phyloP scores from a whole-genome alignment of 108 stramenopile species.

The Thalassiosira profunda region DNA sequence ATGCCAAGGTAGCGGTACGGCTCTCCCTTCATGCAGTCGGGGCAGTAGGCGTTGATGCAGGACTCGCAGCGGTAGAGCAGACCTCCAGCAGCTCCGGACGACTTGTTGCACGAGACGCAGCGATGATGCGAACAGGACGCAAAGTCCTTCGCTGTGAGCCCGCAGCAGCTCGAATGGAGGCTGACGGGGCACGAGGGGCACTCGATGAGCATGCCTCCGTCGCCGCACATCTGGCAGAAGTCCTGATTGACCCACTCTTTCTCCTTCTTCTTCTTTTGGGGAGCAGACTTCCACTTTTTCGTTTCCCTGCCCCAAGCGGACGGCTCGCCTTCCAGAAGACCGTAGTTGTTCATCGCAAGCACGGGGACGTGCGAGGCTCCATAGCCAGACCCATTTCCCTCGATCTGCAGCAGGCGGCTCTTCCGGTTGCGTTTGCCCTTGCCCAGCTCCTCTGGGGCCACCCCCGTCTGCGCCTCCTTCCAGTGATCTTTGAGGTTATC shows the following conservation, averaged over 20 bases:
- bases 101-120: conserved; percentile 69
- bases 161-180: conserved; percentile 54
- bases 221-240: conserved; percentile 74
- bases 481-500: conserved; percentile 34
- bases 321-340: conserved; percentile 58
- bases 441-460: conserved; percentile 34
- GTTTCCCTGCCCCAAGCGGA: conserved; percentile 69
- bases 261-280: conserved; percentile 33
- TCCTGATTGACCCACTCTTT: conserved; percentile 43
- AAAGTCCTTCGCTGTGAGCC: conserved; percentile 39
- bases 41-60: conserved; percentile 82
- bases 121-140: conserved; percentile 83
- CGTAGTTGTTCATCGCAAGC: conserved; percentile 67
- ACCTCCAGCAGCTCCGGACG: conserved; percentile 68
- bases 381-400: conserved; percentile 60
- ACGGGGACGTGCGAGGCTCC: conserved; percentile 58
- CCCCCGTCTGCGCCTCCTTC: conserved; percentile 37
- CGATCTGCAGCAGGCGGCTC: conserved; percentile 51
- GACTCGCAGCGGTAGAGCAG: conserved; percentile 83
- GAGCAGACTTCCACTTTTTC: conserved; percentile 14
- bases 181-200: conserved; percentile 73
- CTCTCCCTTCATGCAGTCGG: conserved; percentile 78
- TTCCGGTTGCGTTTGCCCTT: conserved; percentile 56
- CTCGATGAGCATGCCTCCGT: conserved; percentile 75
- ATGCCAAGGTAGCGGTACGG: conserved; percentile 30